These are phyloP conservation scores for Petunia axillaris DNA, from an alignment of 257 asterid genomes.

Conservation along the genomic window DNA sequence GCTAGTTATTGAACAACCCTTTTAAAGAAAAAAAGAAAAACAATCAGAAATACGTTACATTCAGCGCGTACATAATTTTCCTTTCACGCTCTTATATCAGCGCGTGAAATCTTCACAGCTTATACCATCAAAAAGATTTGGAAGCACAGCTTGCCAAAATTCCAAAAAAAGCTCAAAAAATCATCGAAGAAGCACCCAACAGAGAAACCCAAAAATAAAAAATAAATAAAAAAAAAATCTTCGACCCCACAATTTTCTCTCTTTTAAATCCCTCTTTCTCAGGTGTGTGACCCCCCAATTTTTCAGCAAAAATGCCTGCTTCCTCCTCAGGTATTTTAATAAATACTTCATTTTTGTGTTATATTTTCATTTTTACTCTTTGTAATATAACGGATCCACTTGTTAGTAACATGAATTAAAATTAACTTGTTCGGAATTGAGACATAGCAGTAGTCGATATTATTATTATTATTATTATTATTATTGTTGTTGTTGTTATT, in stretches of 20 bases:
- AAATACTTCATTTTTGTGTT: neutral
- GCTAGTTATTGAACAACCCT: too few species aligned
- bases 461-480: neutral
- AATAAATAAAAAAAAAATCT: conserved; percentile 27
- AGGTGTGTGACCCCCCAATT: conserved; percentile 47
- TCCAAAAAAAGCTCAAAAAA: too few species aligned
- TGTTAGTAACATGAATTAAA: neutral
- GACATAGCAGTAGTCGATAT: conserved; percentile 25
- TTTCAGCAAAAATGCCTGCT: conserved; percentile 82
- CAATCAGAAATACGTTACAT: too few species aligned
- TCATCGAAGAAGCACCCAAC: conserved; percentile 27
- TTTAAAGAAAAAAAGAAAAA: too few species aligned
- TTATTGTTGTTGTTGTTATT: conserved; percentile 9
- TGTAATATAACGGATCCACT: neutral
- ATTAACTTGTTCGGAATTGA: conserved; percentile 25
- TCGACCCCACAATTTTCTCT: conserved; percentile 75
- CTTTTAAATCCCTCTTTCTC: conserved; percentile 28
- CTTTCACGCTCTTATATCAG: too few species aligned
- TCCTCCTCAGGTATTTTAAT: conserved; percentile 68
- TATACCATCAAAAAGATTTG: too few species aligned
- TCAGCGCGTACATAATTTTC: too few species aligned
- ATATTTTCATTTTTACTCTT: neutral
- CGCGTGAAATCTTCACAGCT: too few species aligned
- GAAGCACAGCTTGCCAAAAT: too few species aligned
- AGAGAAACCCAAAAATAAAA: conserved; percentile 39